Evolutionary conservation across 768 basidiomycete genomes (phyloP), one percentile per base, ranked within the genome.

Genomic region (Trametes meyenii): DNA sequence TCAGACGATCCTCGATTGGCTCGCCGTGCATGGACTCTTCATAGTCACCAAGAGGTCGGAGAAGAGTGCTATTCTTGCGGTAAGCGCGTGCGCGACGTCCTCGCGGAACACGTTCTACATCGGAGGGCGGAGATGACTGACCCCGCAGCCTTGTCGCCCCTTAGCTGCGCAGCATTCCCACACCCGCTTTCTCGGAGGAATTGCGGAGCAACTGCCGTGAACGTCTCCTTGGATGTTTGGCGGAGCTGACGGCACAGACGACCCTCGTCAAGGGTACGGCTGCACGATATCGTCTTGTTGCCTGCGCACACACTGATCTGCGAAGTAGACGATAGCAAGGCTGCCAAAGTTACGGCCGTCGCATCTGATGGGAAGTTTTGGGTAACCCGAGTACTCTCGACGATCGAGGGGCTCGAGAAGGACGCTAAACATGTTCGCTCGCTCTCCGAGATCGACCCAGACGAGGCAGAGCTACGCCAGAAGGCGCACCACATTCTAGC

Each of bases 11-110:
- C 78, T 98, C 26, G 86, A 96, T 62, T 97, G 94, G 84, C 78
- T 97, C 44, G 74, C 83, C 62, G 82, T 94, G 7, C 81, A 97
- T 62, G 95, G 94, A 0, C 81, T 96, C 46, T 97, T 94, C 71
- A 72, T 82, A 19, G 75, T 94, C 64, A 82, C 82, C 66, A 94
- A 92, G 75, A 85, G 84, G 70, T 85, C 86, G 23, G 82, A 84
- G 58, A 90, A 89, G 71, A 89, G 82, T 61, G 63, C 77, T 1
- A 79, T 85, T 65, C 66, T 72, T 59, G 81, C 81, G 67, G 90
- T 94, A 72, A 64, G 89, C 79, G n/a, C 2, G 29, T 36, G 29
- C 29, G 29, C 24, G 24, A 23, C 53, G 13, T 24, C 12, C 60
- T 33, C 24, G 44, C 42, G 43, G 11, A 6, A 12, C 2, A 21